phyloP scores from a whole-genome alignment of 2,329 filamentous ascomycete species.

The Akanthomyces muscarius region DNA sequence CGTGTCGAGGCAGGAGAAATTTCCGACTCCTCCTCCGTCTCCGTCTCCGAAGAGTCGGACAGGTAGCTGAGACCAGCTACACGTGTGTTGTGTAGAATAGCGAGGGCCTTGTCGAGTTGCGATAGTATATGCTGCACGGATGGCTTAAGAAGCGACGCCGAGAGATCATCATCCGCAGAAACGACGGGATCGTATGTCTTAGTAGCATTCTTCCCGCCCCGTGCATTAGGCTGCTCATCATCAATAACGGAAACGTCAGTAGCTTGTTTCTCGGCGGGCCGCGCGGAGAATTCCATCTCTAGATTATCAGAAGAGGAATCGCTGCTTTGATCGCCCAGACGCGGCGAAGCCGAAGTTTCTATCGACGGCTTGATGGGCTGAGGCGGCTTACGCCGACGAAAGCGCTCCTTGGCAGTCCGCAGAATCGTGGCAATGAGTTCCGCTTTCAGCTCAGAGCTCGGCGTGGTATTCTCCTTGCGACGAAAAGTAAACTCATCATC shows the following conservation, averaged over 20 bases:
- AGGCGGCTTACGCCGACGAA: conserved; percentile 32
- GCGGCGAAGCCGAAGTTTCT: conserved; percentile 18
- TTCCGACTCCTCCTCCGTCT: conserved; percentile 35
- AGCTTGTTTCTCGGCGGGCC: neutral
- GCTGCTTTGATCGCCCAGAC: conserved; percentile 10
- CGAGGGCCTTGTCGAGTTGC: conserved; percentile 65
- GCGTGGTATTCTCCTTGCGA: conserved; percentile 38
- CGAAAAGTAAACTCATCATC: conserved; percentile 51
- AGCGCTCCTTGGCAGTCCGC: conserved; percentile 63
- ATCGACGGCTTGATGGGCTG: conserved; percentile 20
- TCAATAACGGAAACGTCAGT: neutral
- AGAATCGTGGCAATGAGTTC: conserved; percentile 64
- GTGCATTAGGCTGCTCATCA: neutral
- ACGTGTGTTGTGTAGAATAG: conserved; percentile 64
- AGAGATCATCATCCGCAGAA: conserved; percentile 67
- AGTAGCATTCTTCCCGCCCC: neutral
- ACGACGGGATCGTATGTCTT: conserved; percentile 48
- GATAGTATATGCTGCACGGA: conserved; percentile 65
- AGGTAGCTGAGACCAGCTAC: conserved; percentile 41
- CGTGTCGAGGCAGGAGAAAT: conserved; percentile 1
- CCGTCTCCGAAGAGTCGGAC: conserved; percentile 32
- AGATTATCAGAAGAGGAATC: neutral
- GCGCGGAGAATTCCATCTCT: neutral
- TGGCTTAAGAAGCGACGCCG: conserved; percentile 61
- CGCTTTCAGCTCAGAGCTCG: conserved; percentile 64